Evolutionary conservation across 331 rosid genomes (phyloP), one percentile per base, ranked within the genome.

Genomic region (Rosa hybrid): DNA sequence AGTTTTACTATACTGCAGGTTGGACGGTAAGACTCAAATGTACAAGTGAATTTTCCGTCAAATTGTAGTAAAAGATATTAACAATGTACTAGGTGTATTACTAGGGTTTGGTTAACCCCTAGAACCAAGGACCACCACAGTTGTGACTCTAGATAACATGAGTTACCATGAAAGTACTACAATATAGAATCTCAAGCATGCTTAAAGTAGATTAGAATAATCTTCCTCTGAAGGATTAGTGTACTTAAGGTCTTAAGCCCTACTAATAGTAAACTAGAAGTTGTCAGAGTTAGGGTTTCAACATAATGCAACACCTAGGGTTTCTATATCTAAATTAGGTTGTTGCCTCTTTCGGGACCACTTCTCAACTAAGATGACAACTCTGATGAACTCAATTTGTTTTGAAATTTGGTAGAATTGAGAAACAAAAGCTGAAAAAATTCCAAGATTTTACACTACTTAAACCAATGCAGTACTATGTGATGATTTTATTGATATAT

Each of bases 151-250:
- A 86, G 71, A 85, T 80, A 82, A 86, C 93, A 84, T 83, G 72
- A 82, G 71, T 85, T 81, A 80, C 74, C 74, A 93, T 86, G 91
- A 86, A 85, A 86, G 67, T 82, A 85, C 49, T 86, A 85, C 76
- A 84, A 84, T 86, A 76, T 86, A 76, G 79, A 82, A 88, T 90
- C 88, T 79, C 78, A 86, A 73, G 93, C 97, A 91, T 90, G 93
- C 91, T 86, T 86, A 85, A 80, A 88, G 76, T 86, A 56, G 4
- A 8, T 76, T 86, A 27, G 30, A 27, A 27, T 27, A 27, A 27
- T 27, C 30, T 27, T 27, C 30, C 30, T 27, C 0, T 27, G 30
- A 27, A 27, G 30, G 80, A 77, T 76, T 76, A 48, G 71, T 76
- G 74, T 59, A 20, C 77, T 20, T 78, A 68, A 48, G 38, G 27